Evolutionary conservation across 2,329 filamentous ascomycete genomes (phyloP).

Genomic region (Aspergillus ruber): DNA sequence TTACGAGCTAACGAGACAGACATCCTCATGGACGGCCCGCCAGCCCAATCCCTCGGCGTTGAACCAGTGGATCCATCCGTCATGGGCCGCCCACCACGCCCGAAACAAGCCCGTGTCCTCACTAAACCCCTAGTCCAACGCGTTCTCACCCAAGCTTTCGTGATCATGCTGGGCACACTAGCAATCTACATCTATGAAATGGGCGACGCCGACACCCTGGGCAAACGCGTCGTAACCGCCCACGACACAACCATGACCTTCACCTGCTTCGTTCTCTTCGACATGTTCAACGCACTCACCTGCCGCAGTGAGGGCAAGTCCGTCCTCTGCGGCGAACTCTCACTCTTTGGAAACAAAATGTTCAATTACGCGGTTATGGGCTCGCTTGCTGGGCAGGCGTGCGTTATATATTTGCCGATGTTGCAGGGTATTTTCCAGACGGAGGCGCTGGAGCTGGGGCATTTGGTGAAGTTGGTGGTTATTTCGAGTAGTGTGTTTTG

Average conservation of each 20-base stretch:
- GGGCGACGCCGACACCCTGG: constrained; percentile 56
- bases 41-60: constrained; percentile 92
- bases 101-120: constrained; percentile 83
- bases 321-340: constrained; percentile 76
- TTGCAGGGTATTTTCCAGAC: constrained; percentile 95
- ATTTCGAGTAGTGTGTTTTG: constrained; percentile 90
- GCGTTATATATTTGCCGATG: constrained; percentile 92
- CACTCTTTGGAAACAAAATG: constrained; percentile 77
- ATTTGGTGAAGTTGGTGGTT: constrained; percentile 65
- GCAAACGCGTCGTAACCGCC: constrained; percentile 65
- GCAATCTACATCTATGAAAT: constrained; percentile 89
- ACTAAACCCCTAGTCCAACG: constrained; percentile 74
- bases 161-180: constrained; percentile 92
- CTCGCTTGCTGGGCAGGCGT: constrained; percentile 74
- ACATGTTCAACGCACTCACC: constrained; percentile 97
- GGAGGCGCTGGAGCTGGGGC: constrained; percentile 67
- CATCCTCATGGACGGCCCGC: constrained; percentile 98
- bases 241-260: constrained; percentile 99
- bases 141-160: constrained; percentile 75
- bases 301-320: constrained; percentile 91
- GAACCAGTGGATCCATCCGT: constrained; percentile 91
- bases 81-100: constrained; percentile 83
- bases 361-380: constrained; percentile 95
- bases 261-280: constrained; percentile 96
- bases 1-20: constrained; percentile 51